These are phyloP conservation scores for Chalciporus sphaerocephalus DNA, from an alignment of 768 basidiomycete genomes.

Conservation along the genomic window DNA sequence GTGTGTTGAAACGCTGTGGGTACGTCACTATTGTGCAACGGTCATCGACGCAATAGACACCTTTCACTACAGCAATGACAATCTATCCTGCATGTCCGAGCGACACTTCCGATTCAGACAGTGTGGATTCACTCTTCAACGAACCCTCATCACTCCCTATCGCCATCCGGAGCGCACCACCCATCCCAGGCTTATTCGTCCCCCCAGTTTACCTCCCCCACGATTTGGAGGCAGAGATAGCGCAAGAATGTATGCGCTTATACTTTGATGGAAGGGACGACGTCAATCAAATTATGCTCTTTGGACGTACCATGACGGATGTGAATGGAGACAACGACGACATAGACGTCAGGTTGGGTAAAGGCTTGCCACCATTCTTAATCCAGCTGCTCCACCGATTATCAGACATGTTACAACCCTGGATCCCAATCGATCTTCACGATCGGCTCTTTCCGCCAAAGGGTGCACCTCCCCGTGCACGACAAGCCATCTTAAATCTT, in stretches of 20 bases:
- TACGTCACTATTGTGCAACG: constrained; percentile 3
- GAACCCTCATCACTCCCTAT: constrained; percentile 27
- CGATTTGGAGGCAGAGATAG: constrained; percentile 47
- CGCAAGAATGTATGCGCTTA: constrained; percentile 48
- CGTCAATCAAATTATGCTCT: constrained; percentile 86
- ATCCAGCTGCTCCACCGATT: constrained; percentile 49
- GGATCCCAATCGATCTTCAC: constrained; percentile 48
- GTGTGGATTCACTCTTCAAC: constrained; percentile 49
- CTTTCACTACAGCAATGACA: constrained; percentile 10
- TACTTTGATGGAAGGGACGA: constrained; percentile 47
- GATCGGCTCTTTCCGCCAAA: constrained; percentile 56
- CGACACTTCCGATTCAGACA: constrained; percentile 20
- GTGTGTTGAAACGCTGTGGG: neutral
- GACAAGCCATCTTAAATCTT: constrained; percentile 87
- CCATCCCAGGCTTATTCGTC: constrained; percentile 63
- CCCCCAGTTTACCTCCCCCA: constrained; percentile 48
- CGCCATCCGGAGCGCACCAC: constrained; percentile 40
- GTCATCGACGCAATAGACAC: neutral
- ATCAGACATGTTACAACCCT: constrained; percentile 43
- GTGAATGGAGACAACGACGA: constrained; percentile 10
- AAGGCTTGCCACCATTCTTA: constrained; percentile 56
- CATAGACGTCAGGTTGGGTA: constrained; percentile 20
- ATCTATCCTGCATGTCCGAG: neutral
- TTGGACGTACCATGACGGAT: constrained; percentile 44
- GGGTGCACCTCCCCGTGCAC: constrained; percentile 40